These are phyloP conservation scores for Trifolium subterraneum DNA, from an alignment of 306 rosid genomes.

Conservation along the genomic window DNA sequence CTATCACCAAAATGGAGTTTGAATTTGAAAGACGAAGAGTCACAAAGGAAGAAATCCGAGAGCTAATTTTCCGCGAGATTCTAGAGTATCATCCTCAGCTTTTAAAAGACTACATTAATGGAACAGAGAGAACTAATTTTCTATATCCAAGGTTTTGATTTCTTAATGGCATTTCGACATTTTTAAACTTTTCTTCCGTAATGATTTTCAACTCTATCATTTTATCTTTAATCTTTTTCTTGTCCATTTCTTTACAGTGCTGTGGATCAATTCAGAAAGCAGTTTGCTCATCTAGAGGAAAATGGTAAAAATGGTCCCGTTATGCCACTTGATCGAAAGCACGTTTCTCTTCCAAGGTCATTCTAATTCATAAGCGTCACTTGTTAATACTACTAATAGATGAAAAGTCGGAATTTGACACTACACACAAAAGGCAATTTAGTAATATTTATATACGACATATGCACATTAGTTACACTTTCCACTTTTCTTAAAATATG, in stretches of 20 bases:
- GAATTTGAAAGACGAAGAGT: conserved; percentile 96
- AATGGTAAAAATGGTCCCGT: conserved; percentile 86
- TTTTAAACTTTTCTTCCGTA: not conserved
- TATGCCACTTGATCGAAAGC: conserved; percentile 90
- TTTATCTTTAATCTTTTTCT: conserved; percentile 30
- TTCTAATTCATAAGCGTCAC: conserved; percentile 15
- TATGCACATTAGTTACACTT: not conserved
- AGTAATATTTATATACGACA: not conserved
- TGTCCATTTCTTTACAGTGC: conserved; percentile 61
- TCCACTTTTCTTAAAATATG: not conserved
- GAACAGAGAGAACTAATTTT: conserved; percentile 94
- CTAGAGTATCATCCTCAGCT: conserved; percentile 97
- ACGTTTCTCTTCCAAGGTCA: conserved; percentile 95
- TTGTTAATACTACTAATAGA: not conserved
- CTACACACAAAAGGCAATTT: not conserved
- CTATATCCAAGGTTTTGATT: conserved; percentile 80
- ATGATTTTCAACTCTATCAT: conserved; percentile 5
- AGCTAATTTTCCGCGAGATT: conserved; percentile 87
- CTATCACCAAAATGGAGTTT: conserved; percentile 93
- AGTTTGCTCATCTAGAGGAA: conserved; percentile 95
- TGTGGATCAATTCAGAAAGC: conserved; percentile 91
- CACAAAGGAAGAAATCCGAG: conserved; percentile 92
- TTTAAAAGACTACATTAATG: conserved; percentile 87
- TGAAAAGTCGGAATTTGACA: not conserved
- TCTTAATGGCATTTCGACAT: conserved; percentile 5